Base-by-base conservation (phyloP, 208 protist species). In the Acanthamoeba quina region DNA sequence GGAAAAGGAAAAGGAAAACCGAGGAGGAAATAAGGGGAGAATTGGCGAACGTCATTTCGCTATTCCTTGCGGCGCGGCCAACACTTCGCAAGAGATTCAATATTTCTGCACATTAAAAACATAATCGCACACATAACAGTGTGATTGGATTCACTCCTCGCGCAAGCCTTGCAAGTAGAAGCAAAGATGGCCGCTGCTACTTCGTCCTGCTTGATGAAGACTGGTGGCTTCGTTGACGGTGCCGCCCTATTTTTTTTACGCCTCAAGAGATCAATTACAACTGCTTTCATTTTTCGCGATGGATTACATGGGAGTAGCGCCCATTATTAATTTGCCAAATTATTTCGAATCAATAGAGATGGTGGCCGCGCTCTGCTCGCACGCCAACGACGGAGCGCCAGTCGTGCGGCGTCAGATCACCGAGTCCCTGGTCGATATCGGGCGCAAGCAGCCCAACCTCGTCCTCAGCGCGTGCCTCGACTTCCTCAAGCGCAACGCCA, bases 381-480 rank as follows among this genome's bases (percentile, higher is more conserved):
- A 49, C n/a, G 74, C 66, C 7, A 62, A 95, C 56, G 85, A 89
- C 29, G 49, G 29, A 24, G n/a, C 54, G 26, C 19, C 60, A 37
- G 21, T 17, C 1, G 88, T 94, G 10, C 44, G 72, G 37, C 29
- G 74, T 3, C 29, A 54, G 5, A 56, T 96, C 60, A 62, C 49
- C 2, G 31, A 89, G 31, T 80, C 95, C 11, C 62, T 96, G 2
- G 34, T 64, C 26, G 95, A 96, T 34, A 83, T 96, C 34, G 95
- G 95, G n/a, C 37, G 52, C 17, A 54, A 95, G 52, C 95, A 96
- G 82, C 93, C 95, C 41, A 62, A 92, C 26, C 86, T 96, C 54
- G 94, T 94, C 41, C 34, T 96, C 26, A 92, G 64, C 49, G 26
- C 90, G 19, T 78, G 47, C 44, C 72, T 86, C 7, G 49, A 56